Percentiles rank a stretch among this genome's conserved stretches.
Conservation (phyloP, 208 protist species). For the Wallacemonas sp. region DNA sequence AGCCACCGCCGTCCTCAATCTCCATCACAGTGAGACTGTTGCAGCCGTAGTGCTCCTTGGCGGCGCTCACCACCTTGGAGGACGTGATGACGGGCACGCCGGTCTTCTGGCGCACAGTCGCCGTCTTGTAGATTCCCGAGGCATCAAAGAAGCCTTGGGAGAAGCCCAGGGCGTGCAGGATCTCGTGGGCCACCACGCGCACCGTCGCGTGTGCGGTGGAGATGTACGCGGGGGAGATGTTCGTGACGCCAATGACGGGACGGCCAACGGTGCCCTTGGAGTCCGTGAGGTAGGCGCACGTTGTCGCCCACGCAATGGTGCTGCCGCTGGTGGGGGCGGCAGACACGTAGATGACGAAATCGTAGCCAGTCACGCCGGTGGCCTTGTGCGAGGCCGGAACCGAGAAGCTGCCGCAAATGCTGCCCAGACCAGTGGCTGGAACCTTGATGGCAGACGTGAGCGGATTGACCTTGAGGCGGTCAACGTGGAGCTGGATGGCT, state of each 20-base stretch:
- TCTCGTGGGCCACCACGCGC: slow-evolving; percentile 34
- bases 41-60: too few species aligned
- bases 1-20: too few species aligned
- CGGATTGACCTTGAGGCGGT: slow-evolving; percentile 50
- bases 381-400: slow-evolving; percentile 6
- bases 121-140: not conserved
- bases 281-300: not conserved
- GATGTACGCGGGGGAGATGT: slow-evolving; percentile 20
- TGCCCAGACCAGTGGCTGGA: not conserved
- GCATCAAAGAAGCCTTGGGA: not conserved
- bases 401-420: slow-evolving; percentile 14
- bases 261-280: too few species aligned
- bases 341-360: slow-evolving; percentile 24
- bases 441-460: slow-evolving; percentile 22
- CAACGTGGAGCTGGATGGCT: slow-evolving; percentile 44
- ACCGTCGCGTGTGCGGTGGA: not conserved
- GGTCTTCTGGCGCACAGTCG: not conserved
- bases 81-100: not conserved
- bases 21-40: too few species aligned
- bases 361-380: slow-evolving; percentile 3
- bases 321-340: not conserved
- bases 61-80: not conserved
- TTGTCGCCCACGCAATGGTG: slow-evolving; percentile 21
- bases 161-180: slow-evolving; percentile 48
- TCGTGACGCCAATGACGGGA: slow-evolving; percentile 25